These are phyloP conservation scores for Dorcoceras hygrometricum DNA, from an alignment of 257 asterid species.

Conservation along the genomic window DNA sequence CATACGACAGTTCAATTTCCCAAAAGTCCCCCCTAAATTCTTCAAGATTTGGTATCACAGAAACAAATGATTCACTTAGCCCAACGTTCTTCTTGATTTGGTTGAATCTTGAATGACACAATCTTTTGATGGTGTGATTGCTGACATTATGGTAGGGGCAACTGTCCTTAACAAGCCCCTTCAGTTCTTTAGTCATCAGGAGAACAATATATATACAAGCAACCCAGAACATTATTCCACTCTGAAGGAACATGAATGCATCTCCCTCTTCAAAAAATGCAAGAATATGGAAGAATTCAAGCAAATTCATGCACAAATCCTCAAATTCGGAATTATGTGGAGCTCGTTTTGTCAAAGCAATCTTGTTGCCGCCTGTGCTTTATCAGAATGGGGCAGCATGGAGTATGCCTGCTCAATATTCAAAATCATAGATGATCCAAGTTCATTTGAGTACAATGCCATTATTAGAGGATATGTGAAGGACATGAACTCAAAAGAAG, in stretches of 20 bases:
- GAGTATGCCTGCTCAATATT: conserved; percentile 77
- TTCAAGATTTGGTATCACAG: not conserved
- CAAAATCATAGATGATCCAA: conserved; percentile 45
- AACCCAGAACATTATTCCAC: conserved; percentile 37
- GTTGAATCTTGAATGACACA: not conserved
- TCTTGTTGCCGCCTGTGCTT: conserved; percentile 73
- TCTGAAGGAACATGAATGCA: conserved; percentile 59
- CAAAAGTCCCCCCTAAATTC: no score
- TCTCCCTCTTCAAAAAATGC: conserved; percentile 59
- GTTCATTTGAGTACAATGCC: conserved; percentile 62
- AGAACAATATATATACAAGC: conserved; percentile 28
- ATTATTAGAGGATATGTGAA: conserved; percentile 60
- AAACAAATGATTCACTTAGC: not conserved
- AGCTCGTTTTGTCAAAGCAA: conserved; percentile 62
- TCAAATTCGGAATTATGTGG: conserved; percentile 61
- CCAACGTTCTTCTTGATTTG: not conserved
- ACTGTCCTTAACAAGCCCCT: conserved; percentile 54
- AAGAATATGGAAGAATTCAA: conserved; percentile 44
- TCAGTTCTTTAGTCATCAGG: conserved; percentile 35
- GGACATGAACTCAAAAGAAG: conserved; percentile 41
- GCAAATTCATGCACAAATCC: conserved; percentile 61
- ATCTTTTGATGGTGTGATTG: conserved; percentile 29
- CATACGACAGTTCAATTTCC: not conserved
- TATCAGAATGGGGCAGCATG: conserved; percentile 83
- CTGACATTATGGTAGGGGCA: conserved; percentile 54